Conservation (phyloP, 2,329 filamentous ascomycete species). For the Alternaria infectoria region DNA sequence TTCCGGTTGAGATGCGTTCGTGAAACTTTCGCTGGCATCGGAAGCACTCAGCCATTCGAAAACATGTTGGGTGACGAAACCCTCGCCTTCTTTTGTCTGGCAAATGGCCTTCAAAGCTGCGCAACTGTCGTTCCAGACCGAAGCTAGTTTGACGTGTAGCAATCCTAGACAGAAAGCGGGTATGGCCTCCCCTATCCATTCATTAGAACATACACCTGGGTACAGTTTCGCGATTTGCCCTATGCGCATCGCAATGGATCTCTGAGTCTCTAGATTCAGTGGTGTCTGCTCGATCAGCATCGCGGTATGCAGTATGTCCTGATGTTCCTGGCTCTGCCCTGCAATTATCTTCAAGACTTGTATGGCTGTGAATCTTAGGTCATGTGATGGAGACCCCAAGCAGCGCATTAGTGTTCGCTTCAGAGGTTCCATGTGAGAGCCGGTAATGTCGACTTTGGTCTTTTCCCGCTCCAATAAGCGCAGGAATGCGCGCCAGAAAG, state of each 20-base stretch:
- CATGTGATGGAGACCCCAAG: conserved; percentile 75
- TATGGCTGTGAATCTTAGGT: conserved; percentile 75
- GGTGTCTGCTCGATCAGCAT: conserved; percentile 81
- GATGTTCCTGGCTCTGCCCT: conserved; percentile 55
- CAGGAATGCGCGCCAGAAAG: conserved; percentile 48
- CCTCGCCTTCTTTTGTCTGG: conserved; percentile 73
- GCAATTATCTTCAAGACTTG: conserved; percentile 70
- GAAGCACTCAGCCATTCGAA: conserved; percentile 72
- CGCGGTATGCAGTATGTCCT: conserved; percentile 67
- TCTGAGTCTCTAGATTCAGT: conserved; percentile 75
- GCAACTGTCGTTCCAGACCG: conserved; percentile 85
- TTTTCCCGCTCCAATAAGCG: conserved; percentile 69
- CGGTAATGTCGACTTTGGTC: conserved; percentile 57
- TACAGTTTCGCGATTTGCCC: conserved; percentile 76
- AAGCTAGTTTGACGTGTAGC: conserved; percentile 82
- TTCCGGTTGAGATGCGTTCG: conserved; percentile 8
- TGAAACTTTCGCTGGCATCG: conserved; percentile 12
- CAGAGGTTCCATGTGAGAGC: conserved; percentile 66
- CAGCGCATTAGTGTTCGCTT: conserved; percentile 72
- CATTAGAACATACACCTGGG: conserved; percentile 61
- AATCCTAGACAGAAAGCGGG: conserved; percentile 88
- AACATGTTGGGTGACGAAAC: conserved; percentile 71
- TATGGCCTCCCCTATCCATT: conserved; percentile 74
- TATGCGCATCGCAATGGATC: conserved; percentile 83
- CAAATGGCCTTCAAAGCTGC: conserved; percentile 77